Evolutionary conservation across 768 basidiomycete species (phyloP).

Genomic region (Boletus fagicola): DNA sequence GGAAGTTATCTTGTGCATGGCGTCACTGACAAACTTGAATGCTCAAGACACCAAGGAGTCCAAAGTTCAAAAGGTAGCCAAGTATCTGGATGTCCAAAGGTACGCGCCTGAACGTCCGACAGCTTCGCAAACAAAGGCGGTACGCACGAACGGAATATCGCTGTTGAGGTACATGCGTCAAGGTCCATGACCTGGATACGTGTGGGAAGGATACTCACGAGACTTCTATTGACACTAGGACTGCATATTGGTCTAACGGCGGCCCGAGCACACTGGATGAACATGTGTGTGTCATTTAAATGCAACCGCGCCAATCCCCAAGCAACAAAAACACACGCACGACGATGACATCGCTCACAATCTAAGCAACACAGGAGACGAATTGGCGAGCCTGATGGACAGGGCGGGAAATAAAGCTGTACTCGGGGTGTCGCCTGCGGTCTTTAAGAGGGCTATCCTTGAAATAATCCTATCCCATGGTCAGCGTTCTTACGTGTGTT

Average conservation of each 20-base stretch:
- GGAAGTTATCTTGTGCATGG: neutral
- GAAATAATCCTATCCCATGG: neutral
- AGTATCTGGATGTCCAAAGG: neutral
- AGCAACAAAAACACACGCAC: slow-evolving; percentile 1
- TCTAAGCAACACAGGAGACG: neutral
- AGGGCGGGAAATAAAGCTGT: neutral
- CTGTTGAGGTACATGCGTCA: neutral
- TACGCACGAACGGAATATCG: slow-evolving; percentile 7
- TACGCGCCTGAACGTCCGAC: neutral
- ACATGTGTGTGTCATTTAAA: neutral
- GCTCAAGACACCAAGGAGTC: slow-evolving; percentile 3
- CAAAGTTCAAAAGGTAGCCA: slow-evolving; percentile 12
- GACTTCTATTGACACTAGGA: slow-evolving; percentile 5
- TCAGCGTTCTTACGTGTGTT: neutral
- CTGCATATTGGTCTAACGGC: neutral
- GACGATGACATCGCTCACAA: neutral
- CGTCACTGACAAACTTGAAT: slow-evolving; percentile 9
- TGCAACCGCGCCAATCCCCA: neutral
- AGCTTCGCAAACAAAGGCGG: neutral
- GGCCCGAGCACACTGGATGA: neutral
- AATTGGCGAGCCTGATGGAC: neutral
- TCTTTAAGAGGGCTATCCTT: neutral
- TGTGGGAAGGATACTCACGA: slow-evolving; percentile 4
- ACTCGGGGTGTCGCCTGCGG: too few relatives aligned
- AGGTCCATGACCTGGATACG: too few relatives aligned